phyloP scores from a whole-genome alignment of 2,329 filamentous ascomycete species.

The Emergomyces pasteurianus region DNA sequence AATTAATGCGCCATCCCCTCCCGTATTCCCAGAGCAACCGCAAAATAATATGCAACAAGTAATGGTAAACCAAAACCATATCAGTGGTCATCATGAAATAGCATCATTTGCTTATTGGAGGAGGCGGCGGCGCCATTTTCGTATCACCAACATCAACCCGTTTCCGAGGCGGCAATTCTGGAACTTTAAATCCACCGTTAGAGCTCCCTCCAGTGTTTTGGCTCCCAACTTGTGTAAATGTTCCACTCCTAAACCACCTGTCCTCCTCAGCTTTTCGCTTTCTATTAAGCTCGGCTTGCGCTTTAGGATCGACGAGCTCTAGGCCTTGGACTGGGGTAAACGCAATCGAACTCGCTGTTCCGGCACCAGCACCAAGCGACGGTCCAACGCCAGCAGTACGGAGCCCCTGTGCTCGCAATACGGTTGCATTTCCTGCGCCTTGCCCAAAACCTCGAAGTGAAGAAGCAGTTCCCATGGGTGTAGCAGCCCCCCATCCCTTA shows the following conservation, averaged over 20 bases:
- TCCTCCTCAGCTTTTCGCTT: slow-evolving; percentile 94
- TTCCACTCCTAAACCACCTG: slow-evolving; percentile 93
- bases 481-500: slow-evolving; percentile 75
- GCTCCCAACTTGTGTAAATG: slow-evolving; percentile 72
- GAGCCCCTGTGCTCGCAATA: slow-evolving; percentile 68
- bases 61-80: not conserved
- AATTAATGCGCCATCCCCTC: slow-evolving; percentile 1
- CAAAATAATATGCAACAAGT: not conserved
- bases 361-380: slow-evolving; percentile 49
- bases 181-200: slow-evolving; percentile 58
- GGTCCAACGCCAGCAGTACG: slow-evolving; percentile 71
- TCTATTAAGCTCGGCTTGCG: slow-evolving; percentile 71
- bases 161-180: slow-evolving; percentile 61
- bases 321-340: slow-evolving; percentile 93
- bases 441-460: slow-evolving; percentile 70
- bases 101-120: slow-evolving; percentile 17
- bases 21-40: slow-evolving; percentile 1
- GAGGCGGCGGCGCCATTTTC: slow-evolving; percentile 39
- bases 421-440: slow-evolving; percentile 47
- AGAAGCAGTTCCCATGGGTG: slow-evolving; percentile 55
- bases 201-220: slow-evolving; percentile 14
- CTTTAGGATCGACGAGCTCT: slow-evolving; percentile 88
- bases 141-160: slow-evolving; percentile 53
- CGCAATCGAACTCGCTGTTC: slow-evolving; percentile 74
- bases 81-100: not conserved